Conservation (phyloP, 495 filamentous ascomycete genomes). For the Hypoxylon lienhwacheense region DNA sequence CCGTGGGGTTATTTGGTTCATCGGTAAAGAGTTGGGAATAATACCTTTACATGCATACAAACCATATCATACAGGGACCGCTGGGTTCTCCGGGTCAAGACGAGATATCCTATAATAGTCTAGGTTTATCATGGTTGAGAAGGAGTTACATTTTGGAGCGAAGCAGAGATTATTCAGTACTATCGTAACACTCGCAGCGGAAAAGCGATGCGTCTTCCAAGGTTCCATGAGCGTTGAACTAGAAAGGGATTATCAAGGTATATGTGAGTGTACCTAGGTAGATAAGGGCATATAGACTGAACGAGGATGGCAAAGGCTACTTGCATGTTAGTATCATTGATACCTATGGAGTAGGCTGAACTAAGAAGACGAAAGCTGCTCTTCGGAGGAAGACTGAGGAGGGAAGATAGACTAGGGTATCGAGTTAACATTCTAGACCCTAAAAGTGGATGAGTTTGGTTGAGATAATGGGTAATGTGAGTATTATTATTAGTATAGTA, state of each 20-base stretch:
- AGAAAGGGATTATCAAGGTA: constrained; percentile 12
- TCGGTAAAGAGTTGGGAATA: constrained; percentile 5
- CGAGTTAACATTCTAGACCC: constrained; percentile 14
- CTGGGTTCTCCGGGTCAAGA: constrained; percentile 2
- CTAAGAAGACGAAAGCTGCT: constrained; percentile 6
- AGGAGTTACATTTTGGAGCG: constrained; percentile 24
- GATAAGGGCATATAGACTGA: constrained; percentile 2
- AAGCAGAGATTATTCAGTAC: constrained; percentile 9
- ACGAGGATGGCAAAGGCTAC: constrained; percentile 16
- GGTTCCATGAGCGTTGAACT: constrained; percentile 5
- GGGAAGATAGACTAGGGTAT: constrained; percentile 1
- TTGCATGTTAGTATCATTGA: constrained; percentile 16
- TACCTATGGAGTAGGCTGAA: constrained; percentile 13
- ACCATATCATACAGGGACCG: constrained; percentile 4
- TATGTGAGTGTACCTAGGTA: background rate
- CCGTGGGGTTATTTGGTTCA: constrained; percentile 12
- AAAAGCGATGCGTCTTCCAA: constrained; percentile 5
- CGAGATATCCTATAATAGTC: constrained; percentile 8
- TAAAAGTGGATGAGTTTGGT: constrained; percentile 16
- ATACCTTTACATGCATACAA: constrained; percentile 14
- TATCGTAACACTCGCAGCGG: constrained; percentile 15
- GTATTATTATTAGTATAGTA: constrained; percentile 2
- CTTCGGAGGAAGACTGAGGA: constrained; percentile 18
- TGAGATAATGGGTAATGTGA: constrained; percentile 8
- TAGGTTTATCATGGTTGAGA: constrained; percentile 8